These are phyloP conservation scores for Sungouiozyma intestinalis DNA, from an alignment of 805 yeast genomes.

Conservation along the genomic window DNA sequence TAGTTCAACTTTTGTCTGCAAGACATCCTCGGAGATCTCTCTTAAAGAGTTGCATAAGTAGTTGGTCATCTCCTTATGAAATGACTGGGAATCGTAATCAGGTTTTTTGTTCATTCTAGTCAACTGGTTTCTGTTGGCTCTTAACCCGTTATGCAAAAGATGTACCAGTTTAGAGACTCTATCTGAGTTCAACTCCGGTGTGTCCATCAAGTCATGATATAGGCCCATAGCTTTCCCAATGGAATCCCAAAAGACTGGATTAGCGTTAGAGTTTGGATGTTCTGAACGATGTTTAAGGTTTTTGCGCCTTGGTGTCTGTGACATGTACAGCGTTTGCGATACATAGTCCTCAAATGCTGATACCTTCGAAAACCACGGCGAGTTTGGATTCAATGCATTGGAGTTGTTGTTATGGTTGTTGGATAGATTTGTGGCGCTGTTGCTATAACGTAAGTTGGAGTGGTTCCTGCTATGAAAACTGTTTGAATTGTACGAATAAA, in stretches of 20 bases:
- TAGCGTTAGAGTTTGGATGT: conserved; percentile 34
- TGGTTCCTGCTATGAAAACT: conserved; percentile 3
- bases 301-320: conserved; percentile 27
- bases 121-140: conserved; percentile 45
- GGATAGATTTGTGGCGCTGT: conserved; percentile 1
- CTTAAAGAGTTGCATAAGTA: conserved; percentile 41
- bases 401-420: conserved; percentile 9
- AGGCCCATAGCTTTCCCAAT: conserved; percentile 41
- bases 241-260: conserved; percentile 42
- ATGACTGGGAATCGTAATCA: conserved; percentile 49
- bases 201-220: conserved; percentile 37
- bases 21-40: conserved; percentile 41
- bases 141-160: conserved; percentile 42
- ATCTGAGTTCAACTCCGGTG: conserved; percentile 38
- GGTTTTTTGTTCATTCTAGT: conserved; percentile 48
- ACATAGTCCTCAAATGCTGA: conserved; percentile 44
- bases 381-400: conserved; percentile 21
- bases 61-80: conserved; percentile 42
- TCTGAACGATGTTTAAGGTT: conserved; percentile 21
- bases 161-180: conserved; percentile 42
- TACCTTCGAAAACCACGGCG: conserved; percentile 43
- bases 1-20: conserved; percentile 34
- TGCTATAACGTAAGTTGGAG: conserved; percentile 4
- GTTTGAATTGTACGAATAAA: conserved; percentile 2
- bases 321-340: conserved; percentile 27